Evolutionary conservation across 495 filamentous ascomycete genomes (phyloP).

Genomic region (Clohesyomyces aquaticus): DNA sequence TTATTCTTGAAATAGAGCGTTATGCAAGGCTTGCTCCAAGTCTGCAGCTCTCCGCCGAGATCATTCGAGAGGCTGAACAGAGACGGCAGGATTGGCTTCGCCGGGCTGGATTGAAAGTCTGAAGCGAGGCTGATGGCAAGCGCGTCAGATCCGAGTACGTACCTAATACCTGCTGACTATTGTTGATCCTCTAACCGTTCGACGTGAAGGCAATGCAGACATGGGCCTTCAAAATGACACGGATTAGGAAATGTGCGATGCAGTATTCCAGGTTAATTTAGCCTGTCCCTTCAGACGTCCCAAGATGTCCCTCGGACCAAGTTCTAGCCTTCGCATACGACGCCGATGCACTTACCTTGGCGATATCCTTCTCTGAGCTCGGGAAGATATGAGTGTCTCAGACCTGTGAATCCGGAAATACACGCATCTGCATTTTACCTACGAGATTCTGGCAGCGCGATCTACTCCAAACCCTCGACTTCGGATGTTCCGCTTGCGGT

Average conservation of each 20-base stretch:
- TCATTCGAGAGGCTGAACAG: constrained; percentile 76
- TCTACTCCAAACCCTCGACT: constrained; percentile 5
- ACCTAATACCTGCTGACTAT: background rate
- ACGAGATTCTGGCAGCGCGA: constrained; percentile 21
- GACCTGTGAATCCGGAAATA: constrained; percentile 3
- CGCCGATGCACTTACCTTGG: background rate
- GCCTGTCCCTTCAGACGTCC: constrained; percentile 8
- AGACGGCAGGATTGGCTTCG: constrained; percentile 58
- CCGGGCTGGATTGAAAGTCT: constrained; percentile 43
- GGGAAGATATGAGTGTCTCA: background rate
- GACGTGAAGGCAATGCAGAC: constrained; percentile 4
- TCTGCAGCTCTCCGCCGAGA: constrained; percentile 71
- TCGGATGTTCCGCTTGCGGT: constrained; percentile 3
- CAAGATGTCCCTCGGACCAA: constrained; percentile 1
- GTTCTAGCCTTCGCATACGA: background rate
- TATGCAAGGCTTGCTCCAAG: constrained; percentile 77
- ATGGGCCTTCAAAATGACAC: background rate
- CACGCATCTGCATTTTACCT: background rate
- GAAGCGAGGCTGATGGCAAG: background rate
- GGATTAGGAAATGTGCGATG: constrained; percentile 6
- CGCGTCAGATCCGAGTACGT: background rate
- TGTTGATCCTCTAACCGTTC: constrained; percentile 4
- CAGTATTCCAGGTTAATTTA: constrained; percentile 24
- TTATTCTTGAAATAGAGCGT: constrained; percentile 71
- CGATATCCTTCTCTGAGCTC: background rate